phyloP scores from a whole-genome alignment of 2,329 filamentous ascomycete species.

The Alternaria ventricosa region DNA sequence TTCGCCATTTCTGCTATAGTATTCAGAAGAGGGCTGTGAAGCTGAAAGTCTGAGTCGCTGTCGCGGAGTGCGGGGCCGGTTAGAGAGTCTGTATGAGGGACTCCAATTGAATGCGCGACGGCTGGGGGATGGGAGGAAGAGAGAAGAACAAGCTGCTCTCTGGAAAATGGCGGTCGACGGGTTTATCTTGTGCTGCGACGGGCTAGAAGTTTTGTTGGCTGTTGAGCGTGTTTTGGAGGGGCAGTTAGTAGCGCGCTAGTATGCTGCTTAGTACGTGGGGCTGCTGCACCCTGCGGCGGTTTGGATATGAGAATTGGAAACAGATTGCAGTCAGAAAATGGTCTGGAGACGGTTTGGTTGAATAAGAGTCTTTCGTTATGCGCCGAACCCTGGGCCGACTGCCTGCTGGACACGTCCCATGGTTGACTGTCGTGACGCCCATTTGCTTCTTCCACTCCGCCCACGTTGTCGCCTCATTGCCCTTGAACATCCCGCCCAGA shows the following conservation, averaged over 20 bases:
- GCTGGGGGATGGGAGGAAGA: constrained; percentile 3
- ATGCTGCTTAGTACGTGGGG: constrained; percentile 31
- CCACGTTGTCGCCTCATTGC: constrained; percentile 32
- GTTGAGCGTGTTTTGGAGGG: constrained; percentile 34
- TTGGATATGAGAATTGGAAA: constrained; percentile 24
- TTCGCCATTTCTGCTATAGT: constrained; percentile 62
- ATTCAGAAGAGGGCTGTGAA: constrained; percentile 12
- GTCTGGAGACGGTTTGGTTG: constrained; percentile 9
- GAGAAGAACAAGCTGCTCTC: constrained; percentile 1
- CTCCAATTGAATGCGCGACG: constrained; percentile 18
- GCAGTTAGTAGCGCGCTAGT: constrained; percentile 26
- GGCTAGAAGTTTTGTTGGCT: constrained; percentile 30
- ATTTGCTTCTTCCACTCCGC: constrained; percentile 31
- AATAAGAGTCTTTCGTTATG: constrained; percentile 5
- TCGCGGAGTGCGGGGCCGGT: constrained; percentile 26
- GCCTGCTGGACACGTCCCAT: constrained; percentile 8
- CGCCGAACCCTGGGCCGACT: constrained; percentile 21
- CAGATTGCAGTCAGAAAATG: constrained; percentile 12
- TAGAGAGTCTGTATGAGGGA: constrained; percentile 11
- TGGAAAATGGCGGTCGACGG: constrained; percentile 23
- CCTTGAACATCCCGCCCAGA: constrained; percentile 32
- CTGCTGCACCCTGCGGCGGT: constrained; percentile 24
- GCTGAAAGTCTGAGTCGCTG: constrained; percentile 9
- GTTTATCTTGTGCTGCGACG: constrained; percentile 29
- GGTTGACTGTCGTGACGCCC: constrained; percentile 14